Evolutionary conservation across 306 rosid genomes (phyloP).

Genomic region (Begonia peltatifolia): DNA sequence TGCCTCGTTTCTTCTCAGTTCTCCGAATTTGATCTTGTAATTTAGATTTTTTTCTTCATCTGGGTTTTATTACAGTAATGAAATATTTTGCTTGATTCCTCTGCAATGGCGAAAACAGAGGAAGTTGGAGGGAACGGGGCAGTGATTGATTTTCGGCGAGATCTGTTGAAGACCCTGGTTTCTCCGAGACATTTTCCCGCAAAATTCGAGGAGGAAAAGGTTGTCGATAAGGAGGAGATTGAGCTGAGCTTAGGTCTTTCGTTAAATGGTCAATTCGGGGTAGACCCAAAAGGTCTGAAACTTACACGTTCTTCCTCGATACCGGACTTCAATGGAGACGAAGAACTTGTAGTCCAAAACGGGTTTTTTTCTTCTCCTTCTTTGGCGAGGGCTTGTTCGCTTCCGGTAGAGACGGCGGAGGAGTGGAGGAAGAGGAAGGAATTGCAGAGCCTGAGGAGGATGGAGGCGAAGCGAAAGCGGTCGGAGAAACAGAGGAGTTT

Average conservation of each 20-base stretch:
- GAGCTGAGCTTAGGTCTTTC: conserved; percentile 75
- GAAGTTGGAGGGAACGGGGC: conserved; percentile 12
- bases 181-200: conserved; percentile 15
- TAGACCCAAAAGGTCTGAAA: conserved; percentile 50
- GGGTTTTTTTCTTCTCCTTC: conserved; percentile 2
- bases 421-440: conserved; percentile 73
- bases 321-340: conserved; percentile 33
- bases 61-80: neutral
- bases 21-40: neutral
- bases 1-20: neutral
- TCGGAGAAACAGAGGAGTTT: conserved; percentile 51
- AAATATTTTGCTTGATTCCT: too few species aligned
- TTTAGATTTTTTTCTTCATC: neutral
- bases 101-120: conserved; percentile 29
- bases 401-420: conserved; percentile 52
- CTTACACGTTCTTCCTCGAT: conserved; percentile 43
- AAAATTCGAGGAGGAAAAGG: conserved; percentile 11
- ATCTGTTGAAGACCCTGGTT: conserved; percentile 31
- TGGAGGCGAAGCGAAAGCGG: conserved; percentile 61
- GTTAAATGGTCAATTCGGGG: conserved; percentile 63
- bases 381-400: conserved; percentile 45
- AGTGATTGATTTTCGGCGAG: conserved; percentile 20
- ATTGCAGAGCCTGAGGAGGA: conserved; percentile 52
- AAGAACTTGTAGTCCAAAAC: neutral
- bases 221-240: conserved; percentile 18